These are phyloP conservation scores for Ogataea methanolica DNA, from an alignment of 805 yeast species.

Conservation along the genomic window DNA sequence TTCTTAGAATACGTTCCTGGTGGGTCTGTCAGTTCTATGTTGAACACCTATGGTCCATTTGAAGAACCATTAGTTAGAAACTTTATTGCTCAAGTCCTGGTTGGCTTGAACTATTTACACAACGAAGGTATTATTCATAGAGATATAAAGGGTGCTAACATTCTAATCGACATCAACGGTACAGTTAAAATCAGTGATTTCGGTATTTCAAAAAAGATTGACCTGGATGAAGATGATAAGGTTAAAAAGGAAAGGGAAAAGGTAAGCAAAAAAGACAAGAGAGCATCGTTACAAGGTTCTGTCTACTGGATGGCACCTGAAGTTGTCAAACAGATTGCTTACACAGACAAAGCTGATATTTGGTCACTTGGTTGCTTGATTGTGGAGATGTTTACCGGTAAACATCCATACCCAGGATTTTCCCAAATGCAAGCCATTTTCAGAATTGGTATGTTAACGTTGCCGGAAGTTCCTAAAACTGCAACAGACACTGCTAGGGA, in stretches of 20 bases:
- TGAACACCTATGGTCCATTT: constrained; percentile 55
- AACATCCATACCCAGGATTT: constrained; percentile 92
- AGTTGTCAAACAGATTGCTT: constrained; percentile 88
- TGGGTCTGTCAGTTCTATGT: constrained; percentile 48
- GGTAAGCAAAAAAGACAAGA: constrained; percentile 44
- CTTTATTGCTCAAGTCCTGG: constrained; percentile 49
- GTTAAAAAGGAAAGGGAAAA: constrained; percentile 27
- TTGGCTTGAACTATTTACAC: constrained; percentile 54
- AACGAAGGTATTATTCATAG: constrained; percentile 56
- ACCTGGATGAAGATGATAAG: constrained; percentile 9
- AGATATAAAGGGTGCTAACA: constrained; percentile 63
- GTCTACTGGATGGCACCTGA: constrained; percentile 99
- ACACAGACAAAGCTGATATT: constrained; percentile 89
- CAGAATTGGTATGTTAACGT: constrained; percentile 79
- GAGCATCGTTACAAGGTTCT: constrained; percentile 90
- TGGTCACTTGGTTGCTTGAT: constrained; percentile 97
- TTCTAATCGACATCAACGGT: constrained; percentile 54
- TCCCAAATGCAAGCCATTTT: constrained; percentile 97
- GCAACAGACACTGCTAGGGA: constrained; percentile 63
- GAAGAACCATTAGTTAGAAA: constrained; percentile 56
- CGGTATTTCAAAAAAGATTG: constrained; percentile 58
- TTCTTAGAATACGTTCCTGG: constrained; percentile 53
- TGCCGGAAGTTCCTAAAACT: constrained; percentile 77
- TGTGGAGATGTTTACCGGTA: constrained; percentile 93
- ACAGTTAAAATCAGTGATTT: constrained; percentile 62